Percentiles rank a stretch among this genome's conserved stretches.
phyloP scores from a whole-genome alignment of 116 monocot species.

The Cymodocea nodosa region DNA sequence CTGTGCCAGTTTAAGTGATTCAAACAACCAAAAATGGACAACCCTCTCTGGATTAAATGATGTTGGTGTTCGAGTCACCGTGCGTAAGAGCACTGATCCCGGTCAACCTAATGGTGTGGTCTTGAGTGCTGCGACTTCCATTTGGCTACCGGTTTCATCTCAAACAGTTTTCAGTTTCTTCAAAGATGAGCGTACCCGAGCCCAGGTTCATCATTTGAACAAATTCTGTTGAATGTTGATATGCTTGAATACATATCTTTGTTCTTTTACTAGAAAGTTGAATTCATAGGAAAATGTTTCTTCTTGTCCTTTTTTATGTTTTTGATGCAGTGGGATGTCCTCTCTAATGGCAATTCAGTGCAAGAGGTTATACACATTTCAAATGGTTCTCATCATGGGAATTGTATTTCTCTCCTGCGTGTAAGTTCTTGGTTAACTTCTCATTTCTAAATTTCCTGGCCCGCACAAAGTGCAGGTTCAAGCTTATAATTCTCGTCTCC shows the following conservation, averaged over 20 bases:
- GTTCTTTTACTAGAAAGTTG: too few relatives aligned
- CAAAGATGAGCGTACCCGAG: conserved; percentile 52
- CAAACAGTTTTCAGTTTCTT: conserved; percentile 76
- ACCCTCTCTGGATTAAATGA: conserved; percentile 50
- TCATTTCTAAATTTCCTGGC: background rate
- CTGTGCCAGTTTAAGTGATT: conserved; percentile 44
- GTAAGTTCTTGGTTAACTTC: conserved; percentile 27
- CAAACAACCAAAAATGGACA: conserved; percentile 52
- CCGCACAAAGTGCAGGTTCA: too few relatives aligned
- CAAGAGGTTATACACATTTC: conserved; percentile 59
- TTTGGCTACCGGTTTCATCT: conserved; percentile 58
- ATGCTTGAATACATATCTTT: background rate
- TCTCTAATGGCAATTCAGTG: conserved; percentile 59
- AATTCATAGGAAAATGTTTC: background rate
- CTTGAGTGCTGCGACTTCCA: conserved; percentile 66
- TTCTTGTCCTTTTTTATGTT: background rate
- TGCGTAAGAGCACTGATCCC: conserved; percentile 52
- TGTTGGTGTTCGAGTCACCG: conserved; percentile 50
- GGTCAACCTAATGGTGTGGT: conserved; percentile 74
- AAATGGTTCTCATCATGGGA: conserved; percentile 58
- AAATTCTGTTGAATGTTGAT: background rate
- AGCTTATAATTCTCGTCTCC: too few relatives aligned
- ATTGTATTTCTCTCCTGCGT: conserved; percentile 73
- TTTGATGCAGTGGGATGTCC: conserved; percentile 65
- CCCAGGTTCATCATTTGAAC: conserved; percentile 34